Evolutionary conservation across 2,329 filamentous ascomycete genomes (phyloP), one percentile per base, ranked within the genome.

Genomic region (Fusarium tjaetaba): DNA sequence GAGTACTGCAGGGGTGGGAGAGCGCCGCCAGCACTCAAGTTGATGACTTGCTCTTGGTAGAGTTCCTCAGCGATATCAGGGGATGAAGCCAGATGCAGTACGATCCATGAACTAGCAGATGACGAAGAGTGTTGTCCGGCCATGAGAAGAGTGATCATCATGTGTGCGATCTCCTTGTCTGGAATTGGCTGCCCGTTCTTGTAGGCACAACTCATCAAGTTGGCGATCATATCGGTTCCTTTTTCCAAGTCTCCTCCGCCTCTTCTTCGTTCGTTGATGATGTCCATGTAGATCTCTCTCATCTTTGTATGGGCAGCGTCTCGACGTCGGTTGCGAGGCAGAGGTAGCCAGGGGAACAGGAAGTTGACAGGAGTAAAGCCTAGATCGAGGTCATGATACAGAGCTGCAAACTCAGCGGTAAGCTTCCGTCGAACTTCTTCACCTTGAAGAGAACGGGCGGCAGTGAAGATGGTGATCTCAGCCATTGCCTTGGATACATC

Each of bases 81-180:
- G 22, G 90, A 86, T 3, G 91, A 88, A 15, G 93, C 93, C 6
- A 96, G 87, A 55, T 90, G 91, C 18, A 95, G 86, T 75, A 95
- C 84, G 73, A 94, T 93, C 93, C 93, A 96, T 14, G 91, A 88
- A 75, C 90, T 90, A n/a, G 92, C 92, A 1, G 93, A 91, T 10
- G 93, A 92, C 0, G 93, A 95, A 4, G 92, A 93, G 84, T 96
- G 93, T 79, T 96, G 93, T 57, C 93, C 93, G 16, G 91, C 93
- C 93, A 96, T 95, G 58, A 96, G 87, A 22, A 96, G 87, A 0
- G 93, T 93, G 78, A 96, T 96, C 93, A 96, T 95, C 87, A 96
- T 93, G 82, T 94, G 91, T 1, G 93, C 93, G 58, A 96, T 90
- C 79, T 96, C 93, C 74, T 90, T 88, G 80, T 96, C 93, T 0